Base-by-base conservation (phyloP, 495 filamentous ascomycete genomes). In the Xanthoparmelia taractica region DNA sequence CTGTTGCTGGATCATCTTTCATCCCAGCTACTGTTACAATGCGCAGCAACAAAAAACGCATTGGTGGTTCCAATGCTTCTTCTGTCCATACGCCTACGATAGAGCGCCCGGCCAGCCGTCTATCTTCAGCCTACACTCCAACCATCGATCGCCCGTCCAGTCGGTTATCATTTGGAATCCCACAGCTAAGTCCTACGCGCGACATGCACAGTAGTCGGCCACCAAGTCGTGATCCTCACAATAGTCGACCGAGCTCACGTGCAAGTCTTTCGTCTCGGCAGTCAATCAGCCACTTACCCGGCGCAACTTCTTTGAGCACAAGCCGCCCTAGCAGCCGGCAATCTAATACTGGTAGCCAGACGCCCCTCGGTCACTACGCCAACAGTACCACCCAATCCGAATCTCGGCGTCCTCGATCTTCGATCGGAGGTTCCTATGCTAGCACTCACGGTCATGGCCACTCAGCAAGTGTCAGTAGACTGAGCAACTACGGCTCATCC, bases 11-110 rank as follows among this genome's bases (percentile, higher is more conserved):
- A 13, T 77, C 81, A 13, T 79, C 76, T 65, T 77, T 79, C 54
- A 82, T 95, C n/a, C 84, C 91, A 18, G 79, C 85, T 1, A 87
- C 84, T 10, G 82, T 96, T 63, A 91, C 91, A 0, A 84, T 93
- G 68, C 84, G 92, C 29, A 86, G 85, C 67, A 82, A 81, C 66
- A 87, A 87, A 71, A 91, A 85, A 63, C 82, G 84, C 18, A 60
- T 83, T 65, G 80, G 82, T 55, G 85, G 82, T 50, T 88, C 85
- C 66, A 85, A 79, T 68, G 75, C 76, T 29, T 85, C 86, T 4
- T 76, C 79, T 12, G 73, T 74, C 34, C 76, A 79, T 48, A 72
- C 77, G n/a, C 75, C 79, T 27, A 69, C 73, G 36, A 73, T 75
- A 25, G 74, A 78, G 29, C 65, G 69, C 37, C 64, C 71, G 45